Conservation (phyloP, 129 eudicot genomes). For the Pseudognaphalium luteoalbum region DNA sequence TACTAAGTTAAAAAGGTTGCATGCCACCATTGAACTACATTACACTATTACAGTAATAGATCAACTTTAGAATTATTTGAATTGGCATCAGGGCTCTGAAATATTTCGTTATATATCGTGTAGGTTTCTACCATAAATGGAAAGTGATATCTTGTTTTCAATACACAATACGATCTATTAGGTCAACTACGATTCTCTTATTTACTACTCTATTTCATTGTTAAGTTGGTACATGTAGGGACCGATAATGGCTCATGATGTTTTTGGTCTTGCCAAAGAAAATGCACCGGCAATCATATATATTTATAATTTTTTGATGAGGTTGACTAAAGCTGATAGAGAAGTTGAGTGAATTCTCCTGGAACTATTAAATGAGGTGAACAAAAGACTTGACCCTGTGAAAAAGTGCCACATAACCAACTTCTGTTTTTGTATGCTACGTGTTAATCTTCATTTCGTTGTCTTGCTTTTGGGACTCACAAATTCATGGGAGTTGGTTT, state of each 20-base stretch:
- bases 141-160: not conserved
- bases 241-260: conserved; percentile 95
- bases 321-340: conserved; percentile 86
- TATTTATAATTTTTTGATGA: conserved; percentile 68
- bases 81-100: no score
- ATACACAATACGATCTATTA: not conserved
- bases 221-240: conserved; percentile 44
- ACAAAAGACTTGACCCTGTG: not conserved
- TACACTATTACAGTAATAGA: no score
- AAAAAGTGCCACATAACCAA: not conserved
- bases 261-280: conserved; percentile 87
- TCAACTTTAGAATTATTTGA: no score
- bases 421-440: not conserved
- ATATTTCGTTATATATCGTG: no score
- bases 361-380: conserved; percentile 89
- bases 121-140: not conserved
- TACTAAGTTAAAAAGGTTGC: no score
- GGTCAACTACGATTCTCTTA: not conserved
- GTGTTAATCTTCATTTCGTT: not conserved
- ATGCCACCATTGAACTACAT: no score
- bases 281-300: conserved; percentile 73
- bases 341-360: conserved; percentile 89
- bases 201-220: no score
- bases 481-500: conserved; percentile 19
- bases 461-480: not conserved